phyloP scores from a whole-genome alignment of 768 basidiomycete species.

The Naematelia encephala region DNA sequence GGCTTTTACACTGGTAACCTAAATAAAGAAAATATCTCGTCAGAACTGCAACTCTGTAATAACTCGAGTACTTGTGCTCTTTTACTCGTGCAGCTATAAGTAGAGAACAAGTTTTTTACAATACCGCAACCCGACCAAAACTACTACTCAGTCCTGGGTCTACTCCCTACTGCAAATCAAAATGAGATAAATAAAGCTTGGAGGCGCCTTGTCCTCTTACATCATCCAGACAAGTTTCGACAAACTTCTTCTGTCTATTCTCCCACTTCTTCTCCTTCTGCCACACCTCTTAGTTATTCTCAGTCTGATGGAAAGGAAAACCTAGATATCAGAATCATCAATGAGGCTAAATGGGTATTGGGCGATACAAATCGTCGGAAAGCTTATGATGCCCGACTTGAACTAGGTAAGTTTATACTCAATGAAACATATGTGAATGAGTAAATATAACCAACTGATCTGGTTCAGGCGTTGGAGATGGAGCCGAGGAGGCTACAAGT shows the following conservation, averaged over 20 bases:
- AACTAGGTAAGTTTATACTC: neutral
- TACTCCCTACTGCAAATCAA: constrained; percentile 20
- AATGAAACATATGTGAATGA: too few species aligned
- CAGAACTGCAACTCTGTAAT: neutral
- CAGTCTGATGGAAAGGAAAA: neutral
- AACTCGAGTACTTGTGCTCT: neutral
- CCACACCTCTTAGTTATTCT: neutral
- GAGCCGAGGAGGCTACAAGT: neutral
- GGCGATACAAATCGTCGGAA: constrained; percentile 18
- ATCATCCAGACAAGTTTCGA: constrained; percentile 27
- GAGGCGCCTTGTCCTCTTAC: constrained; percentile 25
- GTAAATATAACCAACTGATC: too few species aligned
- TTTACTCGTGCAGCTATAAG: neutral
- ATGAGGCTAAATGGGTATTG: constrained; percentile 37
- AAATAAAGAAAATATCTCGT: neutral
- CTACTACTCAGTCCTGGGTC: constrained; percentile 34
- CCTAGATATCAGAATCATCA: constrained; percentile 31
- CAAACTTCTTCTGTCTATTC: too few species aligned
- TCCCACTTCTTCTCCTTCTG: neutral
- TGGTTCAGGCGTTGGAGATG: too few species aligned
- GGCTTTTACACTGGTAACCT: neutral
- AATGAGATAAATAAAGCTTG: constrained; percentile 34
- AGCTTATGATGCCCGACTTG: constrained; percentile 13
- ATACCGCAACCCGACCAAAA: constrained; percentile 12
- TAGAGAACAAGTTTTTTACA: neutral